Evolutionary conservation across 2,329 filamentous ascomycete genomes (phyloP), one percentile per base, ranked within the genome.

Genomic region (Colletotrichum karsti): DNA sequence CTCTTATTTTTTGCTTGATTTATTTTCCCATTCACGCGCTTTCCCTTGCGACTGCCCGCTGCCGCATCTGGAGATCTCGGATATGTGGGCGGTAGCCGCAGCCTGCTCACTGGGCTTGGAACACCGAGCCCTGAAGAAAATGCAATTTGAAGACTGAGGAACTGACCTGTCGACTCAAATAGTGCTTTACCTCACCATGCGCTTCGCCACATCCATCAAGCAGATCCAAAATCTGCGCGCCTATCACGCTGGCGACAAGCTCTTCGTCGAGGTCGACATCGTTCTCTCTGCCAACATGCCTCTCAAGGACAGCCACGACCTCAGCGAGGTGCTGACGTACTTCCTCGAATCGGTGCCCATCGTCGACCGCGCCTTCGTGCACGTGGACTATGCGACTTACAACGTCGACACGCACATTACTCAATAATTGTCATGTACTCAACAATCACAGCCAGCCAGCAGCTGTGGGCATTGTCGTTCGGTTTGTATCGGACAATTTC

Each of bases 161-260:
- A n/a, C n/a, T n/a, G n/a, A n/a, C n/a, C n/a, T n/a, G n/a, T n/a
- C n/a, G n/a, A n/a, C n/a, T n/a, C n/a, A 30, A 57, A 56, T 8
- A 83, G 80, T 97, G 22, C 85, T 97, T 1, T 98, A 98, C 80
- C 87, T 97, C 72, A 96, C 94, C 1, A 97, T 97, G 92, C 92
- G 95, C 20, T 97, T 97, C 76, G 94, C 94, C 50, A 93, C 92
- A 72, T 92, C 92, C 12, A 97, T 98, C 75, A 90, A 89, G 75
- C 91, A 93, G 76, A 96, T 97, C 69, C 93, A 96, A 77, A 93
- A 93, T 33, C 82, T 96, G 63, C 91, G 94, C 72, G 93, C 93
- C 2, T 97, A 96, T 77, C 93, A 97, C 74, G 90, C 91, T 0
- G 93, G 93, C 26, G 93, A 96, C 77, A 95, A 94, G 82, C 85